Evolutionary conservation across 257 asterid genomes (phyloP), one percentile per base, ranked within the genome.

Genomic region (Gentiana macrophylla): DNA sequence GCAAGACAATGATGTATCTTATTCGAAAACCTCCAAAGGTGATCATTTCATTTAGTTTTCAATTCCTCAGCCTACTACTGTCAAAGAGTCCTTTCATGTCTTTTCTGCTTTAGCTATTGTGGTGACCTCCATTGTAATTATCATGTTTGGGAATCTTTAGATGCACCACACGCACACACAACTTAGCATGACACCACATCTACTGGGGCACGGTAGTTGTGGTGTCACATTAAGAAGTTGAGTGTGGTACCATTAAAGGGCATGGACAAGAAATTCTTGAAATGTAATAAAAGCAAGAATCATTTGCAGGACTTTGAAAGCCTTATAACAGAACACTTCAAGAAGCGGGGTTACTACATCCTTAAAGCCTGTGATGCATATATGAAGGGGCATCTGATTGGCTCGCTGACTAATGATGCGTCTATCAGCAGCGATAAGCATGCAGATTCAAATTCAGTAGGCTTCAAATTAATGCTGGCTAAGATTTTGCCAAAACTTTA

Each of bases 11-110:
- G 91, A 86, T 89, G 97, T 75, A 67, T 66, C 82, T 80, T 68
- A 83, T 88, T 73, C 80, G 99, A 66, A 92, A 71, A 77, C 86
- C 97, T 68, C 94, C 94, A 24, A 92, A 92, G 99, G 99, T 92
- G 64, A 80, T 59, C 62, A 13, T 55, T 41, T 41, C 9, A 10
- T 41, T 41, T 41, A 41, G 10, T 41, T 41, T 10, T 41, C 46
- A 2, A 41, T 5, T 5, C 9, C 46, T 41, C 8, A 41, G 24
- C 24, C 24, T 41, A 5, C 46, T 41, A 41, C 9, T 5, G 46
- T 7, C 46, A 41, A 10, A 5, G 46, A 41, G 9, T 41, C 9
- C 9, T 5, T 41, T 41, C 9, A 10, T 41, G 46, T 41, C 46
- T 41, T 41, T 41, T 5, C 46, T 41, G 8, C 9, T 5, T 55